These are phyloP conservation scores for Lipomyces oligophaga DNA, from an alignment of 805 yeast genomes.

Conservation along the genomic window DNA sequence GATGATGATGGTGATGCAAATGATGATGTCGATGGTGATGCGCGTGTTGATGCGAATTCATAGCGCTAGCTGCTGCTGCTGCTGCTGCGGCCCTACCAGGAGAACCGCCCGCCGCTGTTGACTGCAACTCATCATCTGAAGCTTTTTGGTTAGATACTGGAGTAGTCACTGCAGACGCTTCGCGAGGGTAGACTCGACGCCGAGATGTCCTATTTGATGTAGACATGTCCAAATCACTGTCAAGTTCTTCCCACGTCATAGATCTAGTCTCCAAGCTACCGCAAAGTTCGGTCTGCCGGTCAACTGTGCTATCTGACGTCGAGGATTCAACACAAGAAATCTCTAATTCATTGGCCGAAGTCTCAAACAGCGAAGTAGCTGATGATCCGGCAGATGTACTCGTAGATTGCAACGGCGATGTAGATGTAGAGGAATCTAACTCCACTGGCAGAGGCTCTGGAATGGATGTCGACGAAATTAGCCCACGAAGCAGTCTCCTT, in stretches of 20 bases:
- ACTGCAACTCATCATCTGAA: too few relatives aligned
- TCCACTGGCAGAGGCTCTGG: background rate
- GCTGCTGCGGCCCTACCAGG: background rate
- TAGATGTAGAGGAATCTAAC: slow-evolving; percentile 12
- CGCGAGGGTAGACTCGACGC: too few relatives aligned
- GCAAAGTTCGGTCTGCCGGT: too few relatives aligned
- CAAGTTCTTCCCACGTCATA: too few relatives aligned
- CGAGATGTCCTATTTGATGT: too few relatives aligned
- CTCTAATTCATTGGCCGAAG: background rate
- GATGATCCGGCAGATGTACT: too few relatives aligned
- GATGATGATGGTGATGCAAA: too few relatives aligned
- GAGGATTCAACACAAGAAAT: slow-evolving; percentile 7
- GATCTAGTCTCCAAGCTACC: too few relatives aligned
- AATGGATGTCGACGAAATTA: slow-evolving; percentile 2
- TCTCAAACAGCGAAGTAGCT: slow-evolving; percentile 1
- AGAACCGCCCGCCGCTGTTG: too few relatives aligned
- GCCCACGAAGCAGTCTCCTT: slow-evolving; percentile 18
- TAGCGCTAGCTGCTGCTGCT: slow-evolving; percentile 1
- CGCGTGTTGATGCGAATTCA: slow-evolving; percentile 2
- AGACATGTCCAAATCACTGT: too few relatives aligned
- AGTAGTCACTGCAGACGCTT: too few relatives aligned
- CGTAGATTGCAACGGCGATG: slow-evolving; percentile 9
- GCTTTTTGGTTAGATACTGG: too few relatives aligned
- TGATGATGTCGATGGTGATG: slow-evolving; percentile 2
- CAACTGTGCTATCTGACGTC: background rate